Base-by-base conservation (phyloP, 2,329 filamentous ascomycete genomes). In the Fusarium duplospermum region DNA sequence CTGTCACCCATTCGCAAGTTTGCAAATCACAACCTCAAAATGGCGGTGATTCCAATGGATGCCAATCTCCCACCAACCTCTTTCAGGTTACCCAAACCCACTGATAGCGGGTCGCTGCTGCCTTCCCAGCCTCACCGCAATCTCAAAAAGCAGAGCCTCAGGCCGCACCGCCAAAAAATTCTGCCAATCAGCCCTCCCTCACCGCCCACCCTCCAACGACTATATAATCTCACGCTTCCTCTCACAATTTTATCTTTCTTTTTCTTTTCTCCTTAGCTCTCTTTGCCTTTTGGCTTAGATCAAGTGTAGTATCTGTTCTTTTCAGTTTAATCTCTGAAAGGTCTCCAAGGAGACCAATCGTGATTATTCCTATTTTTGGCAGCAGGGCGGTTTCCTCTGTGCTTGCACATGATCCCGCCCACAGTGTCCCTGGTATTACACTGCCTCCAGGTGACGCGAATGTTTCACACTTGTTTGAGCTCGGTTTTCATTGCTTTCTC, bases 221-320 rank as follows among this genome's bases (percentile, higher is more conserved):
- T 80, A 81, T 80, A 80, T 75, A 74, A 74, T 50, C 6, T 38
- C 38, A 40, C 5, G 29, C 40, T 33, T 57, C 31, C 71, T 73
- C 62, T 27, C 62, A 7, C 24, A 62, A 63, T 72, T 76, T 66
- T 14, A 54, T 29, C 33, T 76, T 71, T 71, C 69, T 71, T 81
- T 68, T 78, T 66, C 77, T 77, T 82, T 82, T 74, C 69, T 82
- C 82, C 72, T 81, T 79, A 84, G 83, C 83, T 84, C 83, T 84
- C 82, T 84, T 84, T 84, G 82, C 82, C 86, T 87, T 88, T 88
- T 90, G 88, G 90, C 90, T 93, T 93, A 94, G 93, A 94, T 94
- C 93, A 94, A 94, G 92, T 94, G 92, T 94, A 94, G 93, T 94
- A 94, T 94, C 92, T 94, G 93, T 95, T 95, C 93, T 95, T 94